These are phyloP conservation scores for Stemphylium beticola DNA, from an alignment of 2,329 filamentous ascomycete genomes.

Conservation along the genomic window DNA sequence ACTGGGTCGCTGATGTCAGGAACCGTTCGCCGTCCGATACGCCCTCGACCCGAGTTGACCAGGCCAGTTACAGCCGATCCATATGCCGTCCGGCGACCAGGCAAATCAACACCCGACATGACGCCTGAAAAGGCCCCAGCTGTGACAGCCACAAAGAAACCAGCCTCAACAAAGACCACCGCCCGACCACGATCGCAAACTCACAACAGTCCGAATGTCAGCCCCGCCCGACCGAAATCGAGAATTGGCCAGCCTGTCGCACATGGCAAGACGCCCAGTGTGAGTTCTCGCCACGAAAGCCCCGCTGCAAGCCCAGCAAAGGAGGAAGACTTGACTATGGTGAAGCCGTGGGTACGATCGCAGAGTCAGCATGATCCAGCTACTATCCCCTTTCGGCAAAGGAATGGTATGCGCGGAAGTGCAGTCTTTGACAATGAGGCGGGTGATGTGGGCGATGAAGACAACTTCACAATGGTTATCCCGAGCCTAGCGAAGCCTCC, in stretches of 20 bases:
- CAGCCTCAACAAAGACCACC: slow-evolving; percentile 39
- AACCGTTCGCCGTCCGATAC: slow-evolving; percentile 60
- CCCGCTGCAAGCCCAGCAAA: slow-evolving; percentile 44
- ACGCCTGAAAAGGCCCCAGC: slow-evolving; percentile 55
- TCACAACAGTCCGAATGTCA: slow-evolving; percentile 44
- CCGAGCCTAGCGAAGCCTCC: slow-evolving; percentile 47
- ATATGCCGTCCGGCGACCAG: slow-evolving; percentile 50
- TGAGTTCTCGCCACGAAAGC: slow-evolving; percentile 38
- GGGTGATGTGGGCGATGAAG: slow-evolving; percentile 50
- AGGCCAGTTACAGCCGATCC: slow-evolving; percentile 63
- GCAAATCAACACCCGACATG: slow-evolving; percentile 55
- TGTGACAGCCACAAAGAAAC: slow-evolving; percentile 46
- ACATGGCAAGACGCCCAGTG: slow-evolving; percentile 40
- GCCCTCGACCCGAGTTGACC: slow-evolving; percentile 52
- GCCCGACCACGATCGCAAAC: slow-evolving; percentile 42
- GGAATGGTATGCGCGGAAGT: slow-evolving; percentile 49
- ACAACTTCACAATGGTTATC: slow-evolving; percentile 60
- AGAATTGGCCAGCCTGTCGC: slow-evolving; percentile 37
- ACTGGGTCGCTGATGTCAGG: slow-evolving; percentile 62
- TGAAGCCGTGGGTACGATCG: slow-evolving; percentile 52
- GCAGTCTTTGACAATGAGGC: slow-evolving; percentile 49
- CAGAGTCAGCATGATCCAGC: slow-evolving; percentile 40
- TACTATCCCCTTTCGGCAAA: slow-evolving; percentile 43
- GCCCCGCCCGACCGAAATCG: slow-evolving; percentile 47
- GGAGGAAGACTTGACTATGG: slow-evolving; percentile 57